phyloP scores from a whole-genome alignment of 805 yeast species.

The Metschnikowia sp. region DNA sequence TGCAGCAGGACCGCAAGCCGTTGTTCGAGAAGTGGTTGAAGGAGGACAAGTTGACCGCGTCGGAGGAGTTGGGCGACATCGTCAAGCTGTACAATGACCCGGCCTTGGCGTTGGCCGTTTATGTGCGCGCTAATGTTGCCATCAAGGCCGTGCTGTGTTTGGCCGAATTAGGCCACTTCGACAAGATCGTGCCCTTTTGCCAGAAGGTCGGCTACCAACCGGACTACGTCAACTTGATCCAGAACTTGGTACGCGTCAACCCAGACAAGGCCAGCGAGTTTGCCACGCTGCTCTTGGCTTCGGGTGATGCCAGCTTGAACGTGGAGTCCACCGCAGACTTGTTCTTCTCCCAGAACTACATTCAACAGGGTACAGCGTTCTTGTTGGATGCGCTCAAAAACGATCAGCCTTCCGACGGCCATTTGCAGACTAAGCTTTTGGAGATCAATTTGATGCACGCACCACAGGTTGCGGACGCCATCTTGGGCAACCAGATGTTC shows the following conservation, averaged over 20 bases:
- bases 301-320: constrained; percentile 62
- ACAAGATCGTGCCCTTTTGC: constrained; percentile 91
- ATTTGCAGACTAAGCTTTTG: constrained; percentile 87
- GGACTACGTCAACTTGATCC: constrained; percentile 84
- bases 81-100: constrained; percentile 80
- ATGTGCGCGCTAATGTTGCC: constrained; percentile 76
- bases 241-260: constrained; percentile 83
- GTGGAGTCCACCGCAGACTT: constrained; percentile 88
- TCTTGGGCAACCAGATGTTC: constrained; percentile 92
- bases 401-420: constrained; percentile 92
- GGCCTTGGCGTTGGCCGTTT: constrained; percentile 85
- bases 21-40: constrained; percentile 94
- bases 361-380: constrained; percentile 98
- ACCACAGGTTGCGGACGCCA: constrained; percentile 99
- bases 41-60: constrained; percentile 88
- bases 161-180: constrained; percentile 96
- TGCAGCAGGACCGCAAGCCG: constrained; percentile 92
- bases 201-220: constrained; percentile 86
- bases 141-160: constrained; percentile 86
- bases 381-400: constrained; percentile 91
- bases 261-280: constrained; percentile 99
- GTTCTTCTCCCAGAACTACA: constrained; percentile 87
- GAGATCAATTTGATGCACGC: constrained; percentile 93
- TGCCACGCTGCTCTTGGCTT: constrained; percentile 75
- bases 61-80: constrained; percentile 97